phyloP scores from a whole-genome alignment of 768 basidiomycete genomes.

The Mycena floridula region DNA sequence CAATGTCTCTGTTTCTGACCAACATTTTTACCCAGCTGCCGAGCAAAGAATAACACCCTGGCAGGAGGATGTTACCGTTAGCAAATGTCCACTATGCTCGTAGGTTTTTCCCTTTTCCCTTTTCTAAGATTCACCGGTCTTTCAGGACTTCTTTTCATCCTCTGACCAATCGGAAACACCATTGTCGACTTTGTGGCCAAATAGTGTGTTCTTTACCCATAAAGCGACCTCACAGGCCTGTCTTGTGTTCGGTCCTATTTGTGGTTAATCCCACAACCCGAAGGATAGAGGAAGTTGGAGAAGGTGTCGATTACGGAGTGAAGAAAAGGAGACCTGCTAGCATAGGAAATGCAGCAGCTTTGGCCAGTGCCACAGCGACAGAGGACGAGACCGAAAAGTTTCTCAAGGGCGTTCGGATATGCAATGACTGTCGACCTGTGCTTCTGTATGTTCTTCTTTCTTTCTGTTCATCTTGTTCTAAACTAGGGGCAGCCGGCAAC shows the following conservation, averaged over 20 bases:
- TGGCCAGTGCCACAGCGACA: conserved; percentile 20
- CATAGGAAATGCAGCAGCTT: conserved; percentile 14
- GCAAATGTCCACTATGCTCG: conserved; percentile 83
- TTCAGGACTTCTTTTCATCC: conserved; percentile 72
- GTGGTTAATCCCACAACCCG: conserved; percentile 78
- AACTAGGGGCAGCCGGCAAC: no score
- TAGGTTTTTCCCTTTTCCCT: conserved; percentile 26
- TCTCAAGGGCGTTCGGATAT: conserved; percentile 83
- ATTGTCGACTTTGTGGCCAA: conserved; percentile 89
- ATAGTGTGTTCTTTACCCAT: conserved; percentile 87
- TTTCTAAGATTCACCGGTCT: background rate
- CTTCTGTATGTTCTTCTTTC: conserved; percentile 55
- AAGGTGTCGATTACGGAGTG: conserved; percentile 82
- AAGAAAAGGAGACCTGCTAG: conserved; percentile 39
- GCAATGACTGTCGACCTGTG: conserved; percentile 73
- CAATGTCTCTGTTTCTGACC: conserved; percentile 4
- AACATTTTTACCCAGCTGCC: conserved; percentile 22
- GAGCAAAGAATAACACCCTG: conserved; percentile 95
- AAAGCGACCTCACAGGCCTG: conserved; percentile 61
- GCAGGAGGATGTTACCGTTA: conserved; percentile 76
- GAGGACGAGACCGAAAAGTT: conserved; percentile 73
- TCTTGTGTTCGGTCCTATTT: conserved; percentile 74
- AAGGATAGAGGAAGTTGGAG: conserved; percentile 77
- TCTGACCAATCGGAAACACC: conserved; percentile 90
- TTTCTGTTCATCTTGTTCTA: background rate